These are phyloP conservation scores for Miamiensis avidus DNA, from an alignment of 169 alveolate species.

Conservation along the genomic window DNA sequence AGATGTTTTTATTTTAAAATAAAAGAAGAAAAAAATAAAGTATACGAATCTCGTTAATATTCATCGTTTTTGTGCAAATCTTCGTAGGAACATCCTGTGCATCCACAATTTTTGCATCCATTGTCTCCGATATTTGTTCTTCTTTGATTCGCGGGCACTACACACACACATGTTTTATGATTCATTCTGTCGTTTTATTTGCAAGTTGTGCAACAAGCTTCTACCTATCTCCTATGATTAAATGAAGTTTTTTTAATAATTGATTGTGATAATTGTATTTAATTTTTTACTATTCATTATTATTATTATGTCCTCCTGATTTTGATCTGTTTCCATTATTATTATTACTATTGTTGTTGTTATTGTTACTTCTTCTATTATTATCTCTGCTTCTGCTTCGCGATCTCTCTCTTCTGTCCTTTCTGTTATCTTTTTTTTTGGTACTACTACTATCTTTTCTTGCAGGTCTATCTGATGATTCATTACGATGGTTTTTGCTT, in stretches of 20 bases:
- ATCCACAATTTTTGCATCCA: background rate
- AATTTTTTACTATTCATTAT: background rate
- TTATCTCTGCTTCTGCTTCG: background rate
- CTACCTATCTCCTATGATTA: too few relatives aligned
- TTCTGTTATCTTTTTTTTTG: background rate
- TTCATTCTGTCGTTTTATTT: background rate
- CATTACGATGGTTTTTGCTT: background rate
- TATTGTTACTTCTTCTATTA: background rate
- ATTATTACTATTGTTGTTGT: background rate
- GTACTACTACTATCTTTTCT: background rate
- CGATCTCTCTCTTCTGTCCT: background rate
- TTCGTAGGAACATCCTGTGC: background rate
- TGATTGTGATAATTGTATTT: too few relatives aligned
- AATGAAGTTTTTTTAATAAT: too few relatives aligned
- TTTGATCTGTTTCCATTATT: background rate
- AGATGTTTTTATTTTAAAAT: too few relatives aligned
- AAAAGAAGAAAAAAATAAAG: too few relatives aligned
- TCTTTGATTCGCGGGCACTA: background rate
- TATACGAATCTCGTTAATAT: too few relatives aligned
- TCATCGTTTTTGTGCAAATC: background rate
- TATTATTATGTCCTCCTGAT: background rate
- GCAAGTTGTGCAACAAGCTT: background rate
- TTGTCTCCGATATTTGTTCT: background rate
- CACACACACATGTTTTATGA: background rate
- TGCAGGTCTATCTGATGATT: background rate